These are phyloP conservation scores for Scytalidium sp. DNA, from an alignment of 2,329 filamentous ascomycete genomes.

Conservation along the genomic window DNA sequence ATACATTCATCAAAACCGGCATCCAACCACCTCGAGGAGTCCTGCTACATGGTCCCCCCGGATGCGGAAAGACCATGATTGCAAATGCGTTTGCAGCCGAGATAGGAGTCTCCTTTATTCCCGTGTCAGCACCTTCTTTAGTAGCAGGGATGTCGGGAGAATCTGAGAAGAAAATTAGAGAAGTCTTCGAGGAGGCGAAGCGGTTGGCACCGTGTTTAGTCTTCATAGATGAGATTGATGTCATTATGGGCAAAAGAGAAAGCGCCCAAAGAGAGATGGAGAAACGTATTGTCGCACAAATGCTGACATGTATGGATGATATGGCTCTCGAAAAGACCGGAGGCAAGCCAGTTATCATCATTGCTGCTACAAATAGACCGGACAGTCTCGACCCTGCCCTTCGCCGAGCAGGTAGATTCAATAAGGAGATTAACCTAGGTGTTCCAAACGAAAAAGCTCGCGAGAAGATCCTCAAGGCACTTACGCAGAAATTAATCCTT, in stretches of 20 bases:
- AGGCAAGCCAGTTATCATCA: conserved; percentile 80
- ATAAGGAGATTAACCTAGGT: conserved; percentile 80
- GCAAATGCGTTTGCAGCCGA: conserved; percentile 76
- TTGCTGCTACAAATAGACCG: conserved; percentile 86
- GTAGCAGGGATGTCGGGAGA: conserved; percentile 87
- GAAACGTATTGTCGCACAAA: conserved; percentile 78
- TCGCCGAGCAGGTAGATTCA: conserved; percentile 72
- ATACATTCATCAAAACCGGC: conserved; percentile 62
- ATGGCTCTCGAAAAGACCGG: conserved; percentile 68
- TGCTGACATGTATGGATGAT: conserved; percentile 83
- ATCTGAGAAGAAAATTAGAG: conserved; percentile 81
- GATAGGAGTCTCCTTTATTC: conserved; percentile 73
- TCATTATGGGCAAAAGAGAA: conserved; percentile 83
- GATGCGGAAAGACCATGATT: conserved; percentile 84
- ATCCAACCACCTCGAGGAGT: conserved; percentile 72
- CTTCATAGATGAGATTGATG: conserved; percentile 90
- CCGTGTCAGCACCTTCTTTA: conserved; percentile 77
- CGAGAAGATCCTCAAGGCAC: conserved; percentile 71
- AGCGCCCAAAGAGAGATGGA: conserved; percentile 86
- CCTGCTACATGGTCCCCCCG: conserved; percentile 77
- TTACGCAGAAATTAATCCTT: conserved; percentile 65
- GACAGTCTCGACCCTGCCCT: conserved; percentile 82
- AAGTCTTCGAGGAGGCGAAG: conserved; percentile 85
- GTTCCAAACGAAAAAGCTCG: conserved; percentile 79
- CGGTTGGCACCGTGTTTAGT: conserved; percentile 82